A percentile compares a stretch with the other conserved stretches of the same genome.
Evolutionary conservation across 164 flowering plant species (phyloP).

Genomic region (Vitis rotundifolia): DNA sequence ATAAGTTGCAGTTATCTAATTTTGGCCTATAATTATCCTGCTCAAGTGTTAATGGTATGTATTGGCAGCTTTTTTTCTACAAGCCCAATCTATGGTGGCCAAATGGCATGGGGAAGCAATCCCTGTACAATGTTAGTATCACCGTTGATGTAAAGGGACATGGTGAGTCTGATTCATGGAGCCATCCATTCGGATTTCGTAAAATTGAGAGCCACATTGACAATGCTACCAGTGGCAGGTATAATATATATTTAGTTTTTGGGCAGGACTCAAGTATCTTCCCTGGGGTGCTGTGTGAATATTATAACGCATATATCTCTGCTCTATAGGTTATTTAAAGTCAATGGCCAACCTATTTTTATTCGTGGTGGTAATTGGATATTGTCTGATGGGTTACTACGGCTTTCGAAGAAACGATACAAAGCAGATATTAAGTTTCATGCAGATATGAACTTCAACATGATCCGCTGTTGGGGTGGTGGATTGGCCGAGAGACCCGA

Average conservation of each 20-base stretch:
- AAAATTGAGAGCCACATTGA: conserved; percentile 87
- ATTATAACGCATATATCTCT: conserved; percentile 3
- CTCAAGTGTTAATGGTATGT: conserved; percentile 18
- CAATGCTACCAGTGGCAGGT: conserved; percentile 94
- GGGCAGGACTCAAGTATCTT: not conserved
- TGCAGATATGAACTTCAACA: conserved; percentile 96
- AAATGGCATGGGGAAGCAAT: conserved; percentile 97
- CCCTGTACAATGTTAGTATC: conserved; percentile 71
- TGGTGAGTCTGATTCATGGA: conserved; percentile 92
- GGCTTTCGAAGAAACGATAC: conserved; percentile 82
- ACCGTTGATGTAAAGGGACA: conserved; percentile 72
- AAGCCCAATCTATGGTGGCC: conserved; percentile 99
- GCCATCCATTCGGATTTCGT: conserved; percentile 84
- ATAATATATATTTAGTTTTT: conserved; percentile 7
- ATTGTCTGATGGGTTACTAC: conserved; percentile 86
- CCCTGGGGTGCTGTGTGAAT: not conserved
- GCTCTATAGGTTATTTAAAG: conserved; percentile 77
- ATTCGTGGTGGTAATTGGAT: conserved; percentile 99
- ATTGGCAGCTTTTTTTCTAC: conserved; percentile 87
- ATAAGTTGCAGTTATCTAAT: conserved; percentile 1
- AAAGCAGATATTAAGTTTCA: conserved; percentile 92
- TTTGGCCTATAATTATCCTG: not conserved
- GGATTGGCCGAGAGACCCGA: conserved; percentile 98
- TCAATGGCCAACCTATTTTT: conserved; percentile 88
- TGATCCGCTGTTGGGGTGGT: conserved; percentile 99